A percentile compares a stretch with the other conserved stretches of the same genome.
These are phyloP conservation scores for apple (Malus domestica) DNA, from an alignment of 306 rosid species.

Conservation along the genomic window ASM211411v1 NC_041803.1:22486001-22486500, in stretches of 20 bases:
- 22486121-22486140: not conserved
- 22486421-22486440: too few relatives aligned
- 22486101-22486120: too few relatives aligned
- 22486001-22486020: too few relatives aligned
- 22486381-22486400: not conserved
- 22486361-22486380: not conserved
- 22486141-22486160: slow-evolving; percentile 28
- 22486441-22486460: too few relatives aligned
- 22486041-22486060: too few relatives aligned
- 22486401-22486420: not conserved
- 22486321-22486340: slow-evolving; percentile 76
- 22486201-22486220: slow-evolving; percentile 78
- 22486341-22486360: slow-evolving; percentile 30
- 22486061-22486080: too few relatives aligned
- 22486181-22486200: slow-evolving; percentile 84
- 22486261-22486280: slow-evolving; percentile 40
- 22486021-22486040: too few relatives aligned
- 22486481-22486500: too few relatives aligned
- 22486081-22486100: too few relatives aligned
- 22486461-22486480: too few relatives aligned
- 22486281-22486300: slow-evolving; percentile 91
- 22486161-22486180: slow-evolving; percentile 69
- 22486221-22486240: slow-evolving; percentile 34
- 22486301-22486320: slow-evolving; percentile 70
- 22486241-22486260: not conserved